phyloP scores from a whole-genome alignment of 148 eudicot species.

The Tetragonia tetragonoides region DNA sequence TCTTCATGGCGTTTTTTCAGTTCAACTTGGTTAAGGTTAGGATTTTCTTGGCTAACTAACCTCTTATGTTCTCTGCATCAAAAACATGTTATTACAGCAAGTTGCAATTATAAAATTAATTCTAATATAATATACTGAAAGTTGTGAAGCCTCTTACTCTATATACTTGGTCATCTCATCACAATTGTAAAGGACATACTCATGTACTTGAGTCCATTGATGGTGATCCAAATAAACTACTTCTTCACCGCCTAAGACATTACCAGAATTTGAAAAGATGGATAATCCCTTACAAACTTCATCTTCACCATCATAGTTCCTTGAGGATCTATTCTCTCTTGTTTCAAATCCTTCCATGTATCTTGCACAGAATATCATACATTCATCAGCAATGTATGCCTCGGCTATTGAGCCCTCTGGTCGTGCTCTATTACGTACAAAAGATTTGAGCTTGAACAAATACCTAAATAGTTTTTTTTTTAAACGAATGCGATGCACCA shows the following conservation, averaged over 20 bases:
- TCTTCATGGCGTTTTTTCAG: not conserved
- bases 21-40: not conserved
- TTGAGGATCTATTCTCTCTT: slow-evolving; percentile 3
- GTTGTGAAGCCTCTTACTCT: not conserved
- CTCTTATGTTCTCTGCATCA: not conserved
- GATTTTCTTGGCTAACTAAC: not conserved
- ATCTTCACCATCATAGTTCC: not conserved
- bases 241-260: not conserved
- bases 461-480: no score
- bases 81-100: not conserved
- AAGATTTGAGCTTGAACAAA: not conserved
- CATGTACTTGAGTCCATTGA: not conserved
- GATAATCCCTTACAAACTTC: not conserved
- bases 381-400: not conserved
- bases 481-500: no score
- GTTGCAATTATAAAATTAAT: not conserved
- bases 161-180: not conserved
- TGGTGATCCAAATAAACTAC: not conserved
- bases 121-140: not conserved
- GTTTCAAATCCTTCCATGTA: not conserved
- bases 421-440: no score
- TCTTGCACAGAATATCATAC: not conserved
- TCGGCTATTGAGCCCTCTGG: slow-evolving; percentile 1
- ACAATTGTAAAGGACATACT: not conserved
- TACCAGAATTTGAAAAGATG: not conserved